phyloP scores from a whole-genome alignment of 352 stramenopile genomes.

The Elongisporangium anandrum region DNA sequence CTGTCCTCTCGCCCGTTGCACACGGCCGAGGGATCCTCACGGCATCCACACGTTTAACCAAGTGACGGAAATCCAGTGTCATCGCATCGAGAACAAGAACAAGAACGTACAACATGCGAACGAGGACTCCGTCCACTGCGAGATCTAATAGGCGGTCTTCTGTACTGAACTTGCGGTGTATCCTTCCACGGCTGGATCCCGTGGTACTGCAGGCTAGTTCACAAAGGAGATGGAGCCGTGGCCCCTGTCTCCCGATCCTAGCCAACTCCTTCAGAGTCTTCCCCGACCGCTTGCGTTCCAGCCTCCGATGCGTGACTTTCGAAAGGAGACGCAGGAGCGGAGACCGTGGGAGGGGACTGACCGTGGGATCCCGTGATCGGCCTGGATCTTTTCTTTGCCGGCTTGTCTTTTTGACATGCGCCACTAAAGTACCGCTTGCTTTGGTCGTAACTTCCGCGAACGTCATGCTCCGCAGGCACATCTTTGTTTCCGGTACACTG shows the following conservation, averaged over 20 bases:
- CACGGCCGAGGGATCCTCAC: not conserved
- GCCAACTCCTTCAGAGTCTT: not conserved
- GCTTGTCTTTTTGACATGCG: not conserved
- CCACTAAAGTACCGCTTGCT: not conserved
- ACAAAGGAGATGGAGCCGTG: not conserved
- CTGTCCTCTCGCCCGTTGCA: not conserved
- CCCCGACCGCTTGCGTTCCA: not conserved
- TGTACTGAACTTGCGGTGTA: not conserved
- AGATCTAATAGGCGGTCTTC: not conserved
- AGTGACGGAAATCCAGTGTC: not conserved
- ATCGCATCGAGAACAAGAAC: not conserved
- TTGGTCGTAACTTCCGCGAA: not conserved
- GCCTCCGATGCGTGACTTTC: not conserved
- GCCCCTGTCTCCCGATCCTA: not conserved
- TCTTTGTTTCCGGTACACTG: not conserved
- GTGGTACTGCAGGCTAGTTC: not conserved
- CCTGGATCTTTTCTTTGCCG: not conserved
- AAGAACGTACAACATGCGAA: too few relatives aligned
- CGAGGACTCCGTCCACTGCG: too few relatives aligned
- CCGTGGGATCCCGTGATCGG: not conserved
- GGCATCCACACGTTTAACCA: not conserved
- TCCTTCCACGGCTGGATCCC: not conserved
- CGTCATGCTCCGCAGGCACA: not conserved
- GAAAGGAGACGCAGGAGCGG: not conserved
- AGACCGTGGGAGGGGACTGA: not conserved